A percentile compares a stretch with the other conserved stretches of the same genome.
phyloP scores from a whole-genome alignment of 129 eudicot genomes.

The Flaveria linearis region DNA sequence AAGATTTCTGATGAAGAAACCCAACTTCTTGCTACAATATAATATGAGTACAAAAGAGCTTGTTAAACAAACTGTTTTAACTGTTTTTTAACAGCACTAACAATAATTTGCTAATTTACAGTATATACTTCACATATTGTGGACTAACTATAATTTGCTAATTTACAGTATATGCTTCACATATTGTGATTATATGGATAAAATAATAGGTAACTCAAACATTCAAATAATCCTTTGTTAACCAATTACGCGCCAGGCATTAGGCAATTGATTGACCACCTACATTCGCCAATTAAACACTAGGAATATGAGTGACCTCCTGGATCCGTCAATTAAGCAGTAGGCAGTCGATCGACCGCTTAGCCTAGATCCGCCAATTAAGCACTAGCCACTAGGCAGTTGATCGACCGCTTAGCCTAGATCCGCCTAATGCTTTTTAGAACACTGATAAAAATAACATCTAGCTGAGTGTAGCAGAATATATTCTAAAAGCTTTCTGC shows the following conservation, averaged over 20 bases:
- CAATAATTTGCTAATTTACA: not conserved
- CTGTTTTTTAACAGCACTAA: not conserved
- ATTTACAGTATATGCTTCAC: not conserved
- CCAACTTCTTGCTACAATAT: not conserved
- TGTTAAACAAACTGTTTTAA: not conserved
- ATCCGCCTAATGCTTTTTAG: constrained; percentile 39
- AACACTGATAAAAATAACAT: constrained; percentile 32
- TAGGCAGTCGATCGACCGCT: constrained; percentile 19
- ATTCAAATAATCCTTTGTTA: not conserved
- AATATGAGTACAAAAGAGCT: not conserved
- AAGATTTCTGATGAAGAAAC: constrained; percentile 18
- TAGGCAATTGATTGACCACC: not conserved
- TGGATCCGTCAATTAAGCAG: constrained; percentile 25
- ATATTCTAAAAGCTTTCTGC: not conserved
- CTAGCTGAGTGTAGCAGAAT: constrained; percentile 18
- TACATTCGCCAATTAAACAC: constrained; percentile 6
- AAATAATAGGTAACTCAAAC: not conserved
- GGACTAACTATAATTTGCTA: not conserved
- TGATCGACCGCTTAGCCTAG: constrained; percentile 21
- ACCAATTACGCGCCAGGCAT: not conserved
- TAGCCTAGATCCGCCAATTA: constrained; percentile 29
- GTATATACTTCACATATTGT: not conserved
- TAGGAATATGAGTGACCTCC: not conserved
- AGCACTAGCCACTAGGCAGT: constrained; percentile 12
- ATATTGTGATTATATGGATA: not conserved